phyloP scores from a whole-genome alignment of 106 monocot species.

The Triglochin maritima region DNA sequence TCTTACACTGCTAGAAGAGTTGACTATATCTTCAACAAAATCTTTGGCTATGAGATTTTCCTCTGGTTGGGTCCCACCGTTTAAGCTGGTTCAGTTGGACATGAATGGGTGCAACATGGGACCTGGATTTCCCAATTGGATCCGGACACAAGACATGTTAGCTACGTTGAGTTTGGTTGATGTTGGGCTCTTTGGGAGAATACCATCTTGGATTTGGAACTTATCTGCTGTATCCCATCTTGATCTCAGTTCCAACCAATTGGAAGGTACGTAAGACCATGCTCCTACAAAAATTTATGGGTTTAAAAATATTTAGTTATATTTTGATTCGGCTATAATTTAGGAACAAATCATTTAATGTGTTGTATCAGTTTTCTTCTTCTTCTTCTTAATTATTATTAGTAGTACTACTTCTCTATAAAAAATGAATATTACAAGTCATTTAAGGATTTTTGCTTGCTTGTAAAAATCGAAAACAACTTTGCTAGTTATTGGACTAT shows the following conservation, averaged over 20 bases:
- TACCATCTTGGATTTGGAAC: slow-evolving; percentile 47
- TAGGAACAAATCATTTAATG: too few relatives aligned
- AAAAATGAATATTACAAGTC: too few relatives aligned
- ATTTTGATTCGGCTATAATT: too few relatives aligned
- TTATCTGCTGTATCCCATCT: slow-evolving; percentile 1
- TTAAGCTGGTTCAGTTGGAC: slow-evolving; percentile 6
- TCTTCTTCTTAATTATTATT: too few relatives aligned
- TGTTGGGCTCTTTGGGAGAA: slow-evolving; percentile 12
- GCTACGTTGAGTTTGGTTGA: slow-evolving; percentile 8
- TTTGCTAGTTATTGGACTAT: too few relatives aligned
- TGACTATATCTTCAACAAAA: slow-evolving; percentile 12
- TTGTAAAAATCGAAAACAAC: too few relatives aligned
- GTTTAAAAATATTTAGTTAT: too few relatives aligned
- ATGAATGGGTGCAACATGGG: slow-evolving; percentile 23
- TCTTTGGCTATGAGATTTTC: slow-evolving; percentile 7
- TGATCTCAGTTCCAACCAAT: not conserved
- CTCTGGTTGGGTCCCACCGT: slow-evolving; percentile 24
- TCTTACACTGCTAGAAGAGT: slow-evolving; percentile 4
- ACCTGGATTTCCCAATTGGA: slow-evolving; percentile 35
- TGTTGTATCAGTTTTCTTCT: too few relatives aligned
- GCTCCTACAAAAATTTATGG: too few relatives aligned
- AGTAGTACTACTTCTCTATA: too few relatives aligned
- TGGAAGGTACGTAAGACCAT: not conserved
- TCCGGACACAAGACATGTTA: slow-evolving; percentile 15
- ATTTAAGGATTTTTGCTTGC: too few relatives aligned